Conservation (phyloP, 148 eudicot genomes). For the Chenopodium formosanum region DNA sequence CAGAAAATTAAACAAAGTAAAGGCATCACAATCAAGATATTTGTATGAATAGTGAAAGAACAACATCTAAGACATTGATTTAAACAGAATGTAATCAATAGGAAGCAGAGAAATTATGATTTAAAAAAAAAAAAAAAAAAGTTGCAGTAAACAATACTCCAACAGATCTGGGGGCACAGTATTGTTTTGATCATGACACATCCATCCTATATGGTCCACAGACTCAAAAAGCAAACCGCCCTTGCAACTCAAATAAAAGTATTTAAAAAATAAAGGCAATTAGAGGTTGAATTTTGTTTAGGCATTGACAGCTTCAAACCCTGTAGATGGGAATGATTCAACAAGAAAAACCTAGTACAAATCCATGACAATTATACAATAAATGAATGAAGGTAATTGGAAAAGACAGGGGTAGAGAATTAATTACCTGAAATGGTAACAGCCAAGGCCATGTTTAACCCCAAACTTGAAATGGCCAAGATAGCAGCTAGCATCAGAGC, state of each 20-base stretch:
- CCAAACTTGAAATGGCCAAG: constrained; percentile 79
- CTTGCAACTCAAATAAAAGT: not conserved
- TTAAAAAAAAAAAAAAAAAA: not conserved
- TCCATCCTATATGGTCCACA: constrained; percentile 17
- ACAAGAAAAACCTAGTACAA: too few relatives aligned
- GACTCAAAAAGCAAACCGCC: not conserved
- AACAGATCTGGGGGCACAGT: constrained; percentile 2
- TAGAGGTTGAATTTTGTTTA: too few relatives aligned
- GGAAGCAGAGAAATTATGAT: not conserved
- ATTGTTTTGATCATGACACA: constrained; percentile 23
- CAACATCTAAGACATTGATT: not conserved
- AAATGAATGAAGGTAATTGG: not conserved
- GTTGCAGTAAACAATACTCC: constrained; percentile 6
- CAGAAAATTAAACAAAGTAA: too few relatives aligned
- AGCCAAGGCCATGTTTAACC: constrained; percentile 85
- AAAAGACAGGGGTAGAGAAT: not conserved
- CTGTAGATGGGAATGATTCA: too few relatives aligned
- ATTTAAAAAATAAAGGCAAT: too few relatives aligned
- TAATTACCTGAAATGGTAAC: constrained; percentile 77
- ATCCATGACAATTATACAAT: too few relatives aligned
- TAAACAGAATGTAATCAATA: constrained; percentile 7
- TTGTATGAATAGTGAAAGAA: too few relatives aligned
- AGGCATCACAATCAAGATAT: too few relatives aligned
- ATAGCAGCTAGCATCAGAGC: constrained; percentile 80
- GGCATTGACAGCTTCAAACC: too few relatives aligned